These are phyloP conservation scores for Ramularia endophylla DNA, from an alignment of 2,329 filamentous ascomycete genomes.

Conservation along the genomic window DNA sequence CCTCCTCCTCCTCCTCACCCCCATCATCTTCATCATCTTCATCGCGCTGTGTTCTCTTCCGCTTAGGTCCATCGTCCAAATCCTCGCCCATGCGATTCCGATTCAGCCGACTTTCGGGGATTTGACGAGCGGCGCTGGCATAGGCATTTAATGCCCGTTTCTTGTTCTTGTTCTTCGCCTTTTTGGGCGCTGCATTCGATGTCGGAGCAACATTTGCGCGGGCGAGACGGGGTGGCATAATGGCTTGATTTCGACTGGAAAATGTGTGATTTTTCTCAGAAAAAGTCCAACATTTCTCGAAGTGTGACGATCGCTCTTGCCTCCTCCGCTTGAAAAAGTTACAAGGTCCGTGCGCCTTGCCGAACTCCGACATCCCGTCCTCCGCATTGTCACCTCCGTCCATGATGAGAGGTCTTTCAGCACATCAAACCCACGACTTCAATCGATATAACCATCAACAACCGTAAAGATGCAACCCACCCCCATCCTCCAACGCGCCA, in stretches of 20 bases:
- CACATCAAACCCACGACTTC: too few species aligned
- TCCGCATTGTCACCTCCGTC: conserved; percentile 3
- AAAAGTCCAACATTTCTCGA: too few species aligned
- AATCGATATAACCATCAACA: conserved; percentile 5
- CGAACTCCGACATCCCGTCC: too few species aligned
- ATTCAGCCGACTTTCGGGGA: conserved; percentile 50
- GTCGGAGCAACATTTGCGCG: conserved; percentile 27
- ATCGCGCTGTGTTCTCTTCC: conserved; percentile 43
- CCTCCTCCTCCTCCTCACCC: conserved; percentile 38
- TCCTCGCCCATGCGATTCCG: conserved; percentile 53
- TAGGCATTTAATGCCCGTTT: conserved; percentile 58
- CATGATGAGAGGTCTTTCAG: too few species aligned
- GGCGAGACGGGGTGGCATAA: conserved; percentile 43
- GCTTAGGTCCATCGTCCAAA: conserved; percentile 38
- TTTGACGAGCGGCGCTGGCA: conserved; percentile 54
- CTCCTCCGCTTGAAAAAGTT: too few species aligned
- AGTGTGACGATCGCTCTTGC: too few species aligned
- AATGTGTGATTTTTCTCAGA: too few species aligned
- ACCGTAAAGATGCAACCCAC: conserved; percentile 65
- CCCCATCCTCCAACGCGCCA: conserved; percentile 58
- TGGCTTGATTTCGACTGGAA: too few species aligned
- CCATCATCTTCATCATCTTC: conserved; percentile 48
- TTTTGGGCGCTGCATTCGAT: conserved; percentile 27
- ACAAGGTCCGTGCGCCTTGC: too few species aligned
- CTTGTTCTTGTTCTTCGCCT: conserved; percentile 37